phyloP scores from a whole-genome alignment of 176 grass and related monocot genomes.

The Juncus inflexus region DNA sequence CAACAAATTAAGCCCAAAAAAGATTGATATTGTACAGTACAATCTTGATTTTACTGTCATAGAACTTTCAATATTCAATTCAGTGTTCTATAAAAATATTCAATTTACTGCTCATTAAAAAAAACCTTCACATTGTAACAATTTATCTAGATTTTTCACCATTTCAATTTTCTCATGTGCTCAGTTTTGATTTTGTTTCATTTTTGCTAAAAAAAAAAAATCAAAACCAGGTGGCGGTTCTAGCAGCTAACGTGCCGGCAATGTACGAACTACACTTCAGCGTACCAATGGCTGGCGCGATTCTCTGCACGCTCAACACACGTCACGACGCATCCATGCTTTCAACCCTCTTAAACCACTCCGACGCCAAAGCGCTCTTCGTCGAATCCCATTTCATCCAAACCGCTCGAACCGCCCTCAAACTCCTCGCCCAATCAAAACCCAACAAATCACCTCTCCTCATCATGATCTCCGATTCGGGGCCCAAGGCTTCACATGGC shows the following conservation, averaged over 20 bases:
- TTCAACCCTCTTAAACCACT: constrained; percentile 12
- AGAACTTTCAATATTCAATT: too few relatives aligned
- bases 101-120: too few relatives aligned
- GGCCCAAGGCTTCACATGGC: neutral
- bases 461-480: constrained; percentile 3
- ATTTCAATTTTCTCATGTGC: too few relatives aligned
- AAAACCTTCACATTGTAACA: too few relatives aligned
- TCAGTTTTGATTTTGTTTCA: too few relatives aligned
- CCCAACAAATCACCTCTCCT: neutral
- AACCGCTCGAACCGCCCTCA: neutral
- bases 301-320: constrained; percentile 22
- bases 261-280: constrained; percentile 18
- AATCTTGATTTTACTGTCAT: too few relatives aligned
- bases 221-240: constrained; percentile 4
- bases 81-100: too few relatives aligned
- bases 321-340: constrained; percentile 1
- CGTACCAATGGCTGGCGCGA: constrained; percentile 16
- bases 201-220: too few relatives aligned
- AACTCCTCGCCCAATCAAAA: neutral
- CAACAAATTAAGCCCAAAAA: too few relatives aligned
- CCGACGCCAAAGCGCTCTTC: constrained; percentile 11
- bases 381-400: constrained; percentile 11
- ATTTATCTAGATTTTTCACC: too few relatives aligned
- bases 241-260: constrained; percentile 9
- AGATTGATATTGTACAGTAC: too few relatives aligned